Base-by-base conservation (phyloP, 1,284 basidiomycete genomes). In the Tilletia caries region DNA sequence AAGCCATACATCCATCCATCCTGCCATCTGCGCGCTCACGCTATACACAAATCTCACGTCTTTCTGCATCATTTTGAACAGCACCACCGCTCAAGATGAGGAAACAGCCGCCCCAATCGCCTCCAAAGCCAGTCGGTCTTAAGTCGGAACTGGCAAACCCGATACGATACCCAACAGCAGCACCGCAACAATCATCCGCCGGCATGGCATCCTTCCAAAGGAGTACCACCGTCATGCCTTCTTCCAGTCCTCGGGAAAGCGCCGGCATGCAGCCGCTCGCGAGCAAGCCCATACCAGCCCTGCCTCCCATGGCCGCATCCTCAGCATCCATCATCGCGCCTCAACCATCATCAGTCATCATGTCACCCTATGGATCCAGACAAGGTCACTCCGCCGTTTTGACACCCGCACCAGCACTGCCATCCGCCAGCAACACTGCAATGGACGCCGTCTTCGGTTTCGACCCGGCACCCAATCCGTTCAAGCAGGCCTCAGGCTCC, bases 381-480 rank as follows among this genome's bases (percentile, higher is more conserved):
- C 23, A 67, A 72, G 66, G 71, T 71, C 12, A 70, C 23, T 71
- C 72, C 12, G 68, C 74, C 8, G 58, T 34, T 1, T 33, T 62
- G 32, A 54, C 73, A 6, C 73, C 76, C 0, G 67, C 71, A 46
- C 68, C 71, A 66, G 71, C 75, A 67, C 25, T 37, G 52, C 64
- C 74, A 41, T 70, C 71, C 13, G 66, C 73, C 3, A 67, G 70
- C 0, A 68, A 58, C n/a, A n/a, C n/a, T 34, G 48, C 52, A 0
- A 41, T 62, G 13, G 66, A 70, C 33, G 71, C 72, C 20, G 69
- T 80, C 29, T 71, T 73, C 15, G 79, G 79, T 46, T 80, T 80
- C 66, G 77, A 80, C 37, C 79, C 79, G 2, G 76, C 76, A 15
- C 75, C 76, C 5, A 78, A 79, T 23, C 76, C 78, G 27, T 79